These are phyloP conservation scores for Parastagonospora avenae DNA, from an alignment of 2,329 filamentous ascomycete species.

Conservation along the genomic window DNA sequence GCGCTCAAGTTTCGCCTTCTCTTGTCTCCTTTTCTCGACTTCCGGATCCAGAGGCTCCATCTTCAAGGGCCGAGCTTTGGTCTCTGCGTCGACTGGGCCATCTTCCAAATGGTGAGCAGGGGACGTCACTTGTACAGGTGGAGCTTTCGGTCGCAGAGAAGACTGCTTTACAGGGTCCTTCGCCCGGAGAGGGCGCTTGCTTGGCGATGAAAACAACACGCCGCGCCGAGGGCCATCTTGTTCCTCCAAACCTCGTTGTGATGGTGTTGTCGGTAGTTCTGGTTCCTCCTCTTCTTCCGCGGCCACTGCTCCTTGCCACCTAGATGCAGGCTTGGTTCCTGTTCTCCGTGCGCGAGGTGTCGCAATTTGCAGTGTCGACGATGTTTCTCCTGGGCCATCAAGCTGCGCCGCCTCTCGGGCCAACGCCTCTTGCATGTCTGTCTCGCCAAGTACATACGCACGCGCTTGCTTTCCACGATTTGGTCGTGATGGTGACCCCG, in stretches of 20 bases:
- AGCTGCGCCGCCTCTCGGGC: background rate
- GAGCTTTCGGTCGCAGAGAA: constrained; percentile 17
- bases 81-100: constrained; percentile 3
- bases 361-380: constrained; percentile 2
- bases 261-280: constrained; percentile 29
- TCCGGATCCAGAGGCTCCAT: constrained; percentile 26
- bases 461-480: constrained; percentile 28
- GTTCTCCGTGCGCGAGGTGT: constrained; percentile 14
- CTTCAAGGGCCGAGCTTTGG: constrained; percentile 2
- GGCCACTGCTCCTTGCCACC: background rate
- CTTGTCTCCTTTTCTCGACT: constrained; percentile 34
- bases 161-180: constrained; percentile 20
- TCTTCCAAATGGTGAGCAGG: constrained; percentile 15
- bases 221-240: constrained; percentile 29
- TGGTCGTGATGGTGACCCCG: constrained; percentile 11
- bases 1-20: constrained; percentile 35
- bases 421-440: constrained; percentile 1
- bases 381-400: background rate
- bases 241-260: constrained; percentile 14
- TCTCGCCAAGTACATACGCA: constrained; percentile 23
- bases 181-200: constrained; percentile 31
- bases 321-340: background rate
- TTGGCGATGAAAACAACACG: constrained; percentile 38
- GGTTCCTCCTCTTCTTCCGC: constrained; percentile 14
- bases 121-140: constrained; percentile 17